A percentile compares a stretch with the other conserved stretches of the same genome.
phyloP scores from a whole-genome alignment of 306 rosid genomes.

The Sindora glabra region DNA sequence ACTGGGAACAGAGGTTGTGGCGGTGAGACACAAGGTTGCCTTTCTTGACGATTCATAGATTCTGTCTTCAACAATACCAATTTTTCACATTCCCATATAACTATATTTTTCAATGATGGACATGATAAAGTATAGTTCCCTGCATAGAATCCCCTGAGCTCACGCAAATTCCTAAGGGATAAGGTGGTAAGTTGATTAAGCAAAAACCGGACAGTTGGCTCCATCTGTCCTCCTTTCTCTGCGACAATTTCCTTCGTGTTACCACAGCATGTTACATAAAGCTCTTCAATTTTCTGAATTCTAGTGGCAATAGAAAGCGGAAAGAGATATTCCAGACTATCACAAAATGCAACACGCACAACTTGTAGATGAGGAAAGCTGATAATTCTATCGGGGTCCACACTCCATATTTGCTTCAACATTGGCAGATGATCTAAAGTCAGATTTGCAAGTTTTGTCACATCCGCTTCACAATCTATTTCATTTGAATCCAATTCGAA shows the following conservation, averaged over 20 bases:
- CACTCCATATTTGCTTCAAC: constrained; percentile 16
- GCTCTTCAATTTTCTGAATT: neutral
- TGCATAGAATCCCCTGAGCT: constrained; percentile 1
- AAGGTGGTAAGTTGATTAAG: neutral
- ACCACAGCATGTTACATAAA: neutral
- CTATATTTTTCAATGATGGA: neutral
- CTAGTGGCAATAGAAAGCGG: neutral
- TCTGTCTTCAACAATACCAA: neutral
- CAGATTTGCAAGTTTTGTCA: neutral
- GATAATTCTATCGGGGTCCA: neutral
- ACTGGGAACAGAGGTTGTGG: neutral
- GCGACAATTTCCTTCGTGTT: constrained; percentile 1
- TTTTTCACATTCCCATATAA: neutral
- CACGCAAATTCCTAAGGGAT: neutral
- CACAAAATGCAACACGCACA: neutral
- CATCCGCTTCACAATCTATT: no score
- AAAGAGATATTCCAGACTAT: neutral
- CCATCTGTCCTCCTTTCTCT: neutral
- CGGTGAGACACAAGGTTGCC: neutral
- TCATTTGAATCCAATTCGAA: neutral
- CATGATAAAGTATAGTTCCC: neutral
- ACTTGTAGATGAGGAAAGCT: neutral
- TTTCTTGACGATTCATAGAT: neutral
- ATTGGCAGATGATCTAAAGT: neutral
- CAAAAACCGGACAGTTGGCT: neutral